Base-by-base conservation (phyloP, 2,329 filamentous ascomycete species). In the Aplosporella prunicola region DNA sequence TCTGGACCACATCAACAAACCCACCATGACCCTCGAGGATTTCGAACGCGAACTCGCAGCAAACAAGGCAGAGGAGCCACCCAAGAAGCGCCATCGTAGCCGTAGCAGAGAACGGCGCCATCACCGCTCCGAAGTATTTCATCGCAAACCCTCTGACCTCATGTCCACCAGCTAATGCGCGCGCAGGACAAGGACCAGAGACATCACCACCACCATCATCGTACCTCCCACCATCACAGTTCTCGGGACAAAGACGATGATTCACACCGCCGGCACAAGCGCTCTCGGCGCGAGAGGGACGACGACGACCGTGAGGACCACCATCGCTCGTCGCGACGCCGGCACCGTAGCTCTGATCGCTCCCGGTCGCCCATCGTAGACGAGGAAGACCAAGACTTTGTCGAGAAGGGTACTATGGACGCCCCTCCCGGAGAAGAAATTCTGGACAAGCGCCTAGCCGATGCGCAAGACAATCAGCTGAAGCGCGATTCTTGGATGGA, bases 401-500 rank as follows among this genome's bases (percentile, higher is more conserved):
- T 60, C 8, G 60, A 64, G 47, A 72, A 61, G 50, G 68, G 62
- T 49, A 13, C 25, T 20, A 64, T 51, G 27, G 57, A 51, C 38
- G 59, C 60, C 6, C 54, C 55, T 26, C 56, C 63, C 10, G 51
- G 56, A n/a, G 62, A 66, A 28, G 56, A 63, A n/a, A 53, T 58
- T 5, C 46, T 67, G n/a, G 65, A 68, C 37, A 51, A 60, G 22
- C 55, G 60, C 41, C 52, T 63, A 10, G 55, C 62, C 37, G 52
- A 61, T 37, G 47, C 57, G 14, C 51, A 53, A 13, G 45, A 50
- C 44, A 47, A 58, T 53, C 42, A 61, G 1, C 51, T 79, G 20
- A 72, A 78, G 47, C 76, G 93, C 45, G 91, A 96, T 58, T 76
- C 82, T 0, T 98, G 93, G 88, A 98, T 98, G 91, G 80, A 87